Percentiles rank a stretch among this genome's conserved stretches.
Evolutionary conservation across 345 rosid species (phyloP).

Genomic region (Citrus inodora): DNA sequence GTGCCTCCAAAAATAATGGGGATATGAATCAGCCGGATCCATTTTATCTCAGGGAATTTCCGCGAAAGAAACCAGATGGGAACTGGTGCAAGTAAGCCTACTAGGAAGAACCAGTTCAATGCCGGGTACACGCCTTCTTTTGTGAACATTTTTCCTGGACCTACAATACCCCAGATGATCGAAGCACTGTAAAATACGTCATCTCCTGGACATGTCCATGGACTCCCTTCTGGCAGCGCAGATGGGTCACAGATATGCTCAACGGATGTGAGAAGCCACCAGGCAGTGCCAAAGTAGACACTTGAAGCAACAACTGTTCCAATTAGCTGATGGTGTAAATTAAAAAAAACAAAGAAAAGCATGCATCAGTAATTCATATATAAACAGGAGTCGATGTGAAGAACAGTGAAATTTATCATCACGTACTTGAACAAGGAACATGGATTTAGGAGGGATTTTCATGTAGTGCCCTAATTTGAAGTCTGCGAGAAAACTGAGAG

Average conservation of each 20-base stretch:
- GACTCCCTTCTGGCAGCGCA: slow-evolving; percentile 37
- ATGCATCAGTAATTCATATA: background rate
- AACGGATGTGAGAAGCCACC: slow-evolving; percentile 48
- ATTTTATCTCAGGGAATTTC: slow-evolving; percentile 31
- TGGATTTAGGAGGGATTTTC: slow-evolving; percentile 57
- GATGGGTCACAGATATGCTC: slow-evolving; percentile 34
- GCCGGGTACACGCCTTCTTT: slow-evolving; percentile 29
- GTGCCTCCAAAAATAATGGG: slow-evolving; percentile 38
- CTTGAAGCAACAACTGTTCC: slow-evolving; percentile 44
- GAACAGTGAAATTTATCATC: background rate
- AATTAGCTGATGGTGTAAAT: slow-evolving; percentile 21
- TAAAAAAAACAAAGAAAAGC: background rate
- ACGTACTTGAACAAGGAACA: slow-evolving; percentile 51
- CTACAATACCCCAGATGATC: slow-evolving; percentile 59
- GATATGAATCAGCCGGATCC: slow-evolving; percentile 40
- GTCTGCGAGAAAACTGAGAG: slow-evolving; percentile 43
- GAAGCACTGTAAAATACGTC: slow-evolving; percentile 56
- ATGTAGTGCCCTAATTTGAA: slow-evolving; percentile 63
- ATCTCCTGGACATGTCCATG: slow-evolving; percentile 58
- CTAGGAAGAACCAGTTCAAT: slow-evolving; percentile 54
- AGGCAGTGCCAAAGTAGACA: slow-evolving; percentile 44
- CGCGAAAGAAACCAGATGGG: slow-evolving; percentile 37
- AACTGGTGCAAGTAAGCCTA: slow-evolving; percentile 45
- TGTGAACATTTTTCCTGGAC: slow-evolving; percentile 44
- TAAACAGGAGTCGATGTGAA: background rate